A percentile compares a stretch with the other conserved stretches of the same genome.
phyloP scores from a whole-genome alignment of 2,329 filamentous ascomycete genomes.

The Beauveria sp. region DNA sequence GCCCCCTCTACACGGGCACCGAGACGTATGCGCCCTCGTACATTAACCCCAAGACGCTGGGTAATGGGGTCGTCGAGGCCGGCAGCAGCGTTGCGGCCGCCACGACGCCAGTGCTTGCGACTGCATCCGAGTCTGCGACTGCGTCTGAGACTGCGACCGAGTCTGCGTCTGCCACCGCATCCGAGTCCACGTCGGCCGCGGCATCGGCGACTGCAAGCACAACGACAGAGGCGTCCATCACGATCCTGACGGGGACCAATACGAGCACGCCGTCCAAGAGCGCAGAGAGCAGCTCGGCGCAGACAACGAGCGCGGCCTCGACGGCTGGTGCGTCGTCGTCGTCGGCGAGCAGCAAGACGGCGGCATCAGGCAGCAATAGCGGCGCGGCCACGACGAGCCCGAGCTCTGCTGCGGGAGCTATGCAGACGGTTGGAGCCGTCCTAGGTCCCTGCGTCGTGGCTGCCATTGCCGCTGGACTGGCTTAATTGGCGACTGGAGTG shows the following conservation, averaged over 20 bases:
- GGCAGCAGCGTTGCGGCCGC: background rate
- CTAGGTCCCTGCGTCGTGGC: background rate
- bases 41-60: conserved; percentile 28
- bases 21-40: conserved; percentile 32
- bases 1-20: conserved; percentile 46
- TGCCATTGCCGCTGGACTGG: background rate
- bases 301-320: background rate
- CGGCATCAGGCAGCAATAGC: background rate
- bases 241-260: background rate
- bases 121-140: background rate
- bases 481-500: background rate
- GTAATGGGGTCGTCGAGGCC: background rate
- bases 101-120: background rate
- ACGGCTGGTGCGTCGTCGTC: background rate
- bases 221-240: background rate
- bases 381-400: background rate
- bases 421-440: background rate
- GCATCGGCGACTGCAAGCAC: background rate
- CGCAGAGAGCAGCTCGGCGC: background rate
- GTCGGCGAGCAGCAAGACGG: background rate
- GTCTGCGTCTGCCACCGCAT: background rate
- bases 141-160: background rate
- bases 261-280: background rate
- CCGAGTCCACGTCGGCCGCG: too few species aligned
- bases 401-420: background rate